Conservation (phyloP, 2,329 filamentous ascomycete species). For the Beauveria sp. region DNA sequence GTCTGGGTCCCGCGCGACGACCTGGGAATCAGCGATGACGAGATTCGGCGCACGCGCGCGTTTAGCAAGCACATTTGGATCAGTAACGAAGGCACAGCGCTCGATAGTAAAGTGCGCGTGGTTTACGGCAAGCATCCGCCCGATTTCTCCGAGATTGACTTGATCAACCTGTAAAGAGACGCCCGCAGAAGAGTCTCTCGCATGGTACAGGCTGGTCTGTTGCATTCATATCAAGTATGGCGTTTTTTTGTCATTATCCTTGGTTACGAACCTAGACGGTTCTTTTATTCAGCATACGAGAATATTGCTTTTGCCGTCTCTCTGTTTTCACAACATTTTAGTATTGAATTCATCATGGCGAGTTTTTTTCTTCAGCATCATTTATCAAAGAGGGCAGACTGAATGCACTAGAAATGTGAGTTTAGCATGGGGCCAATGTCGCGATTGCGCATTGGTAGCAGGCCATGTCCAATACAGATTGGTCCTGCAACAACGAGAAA, state of each 20-base stretch:
- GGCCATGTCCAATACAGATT: too few relatives aligned
- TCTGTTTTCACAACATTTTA: background rate
- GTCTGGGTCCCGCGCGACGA: slow-evolving; percentile 94
- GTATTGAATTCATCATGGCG: background rate
- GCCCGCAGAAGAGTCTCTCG: background rate
- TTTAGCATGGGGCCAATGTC: background rate
- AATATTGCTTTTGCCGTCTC: background rate
- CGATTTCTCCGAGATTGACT: slow-evolving; percentile 80
- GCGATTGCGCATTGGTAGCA: too few relatives aligned
- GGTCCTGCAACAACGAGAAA: too few relatives aligned
- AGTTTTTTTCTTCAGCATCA: background rate
- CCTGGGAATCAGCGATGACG: slow-evolving; percentile 83
- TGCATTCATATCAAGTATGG: background rate
- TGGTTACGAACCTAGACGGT: background rate
- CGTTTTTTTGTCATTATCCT: background rate
- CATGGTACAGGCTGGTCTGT: background rate
- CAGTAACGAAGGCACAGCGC: slow-evolving; percentile 82
- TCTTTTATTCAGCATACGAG: background rate
- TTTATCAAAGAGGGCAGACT: background rate
- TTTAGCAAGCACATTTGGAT: slow-evolving; percentile 84
- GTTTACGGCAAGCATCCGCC: slow-evolving; percentile 81
- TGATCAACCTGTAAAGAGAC: slow-evolving; percentile 62
- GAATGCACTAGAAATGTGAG: background rate
- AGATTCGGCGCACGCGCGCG: slow-evolving; percentile 68
- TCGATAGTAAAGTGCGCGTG: slow-evolving; percentile 76